Evolutionary conservation across 2,329 filamentous ascomycete genomes (phyloP).

Genomic region (Mollisiaceae sp.): DNA sequence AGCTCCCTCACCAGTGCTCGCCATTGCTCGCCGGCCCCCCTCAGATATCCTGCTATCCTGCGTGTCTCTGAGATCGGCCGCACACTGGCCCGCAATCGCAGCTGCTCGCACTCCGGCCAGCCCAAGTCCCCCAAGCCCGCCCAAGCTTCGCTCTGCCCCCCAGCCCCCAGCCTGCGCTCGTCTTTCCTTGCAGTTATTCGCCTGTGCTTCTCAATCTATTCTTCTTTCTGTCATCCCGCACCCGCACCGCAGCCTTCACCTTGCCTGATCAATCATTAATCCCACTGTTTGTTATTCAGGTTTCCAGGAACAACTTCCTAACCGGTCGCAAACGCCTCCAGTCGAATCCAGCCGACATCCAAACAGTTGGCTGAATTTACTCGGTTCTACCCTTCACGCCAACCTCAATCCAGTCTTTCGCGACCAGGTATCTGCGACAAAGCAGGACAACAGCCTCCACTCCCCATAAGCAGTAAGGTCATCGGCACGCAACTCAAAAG

Average conservation of each 20-base stretch:
- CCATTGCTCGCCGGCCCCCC: background rate
- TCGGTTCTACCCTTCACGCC: slow-evolving; percentile 41
- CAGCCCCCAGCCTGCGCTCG: slow-evolving; percentile 33
- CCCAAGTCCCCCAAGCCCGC: slow-evolving; percentile 10
- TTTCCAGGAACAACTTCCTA: slow-evolving; percentile 30
- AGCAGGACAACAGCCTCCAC: slow-evolving; percentile 41
- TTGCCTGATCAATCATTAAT: slow-evolving; percentile 44
- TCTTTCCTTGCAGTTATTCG: slow-evolving; percentile 30
- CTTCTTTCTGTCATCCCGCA: slow-evolving; percentile 42
- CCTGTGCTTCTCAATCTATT: slow-evolving; percentile 40
- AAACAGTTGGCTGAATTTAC: slow-evolving; percentile 26
- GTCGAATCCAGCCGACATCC: slow-evolving; percentile 20
- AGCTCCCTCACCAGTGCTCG: no score
- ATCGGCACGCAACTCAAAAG: slow-evolving; percentile 43
- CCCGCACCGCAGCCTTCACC: slow-evolving; percentile 36
- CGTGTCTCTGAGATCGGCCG: background rate
- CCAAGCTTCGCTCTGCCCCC: slow-evolving; percentile 19
- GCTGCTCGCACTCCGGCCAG: background rate
- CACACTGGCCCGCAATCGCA: background rate
- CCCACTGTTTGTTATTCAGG: slow-evolving; percentile 37
- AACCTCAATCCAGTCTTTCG: slow-evolving; percentile 42
- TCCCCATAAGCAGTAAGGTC: slow-evolving; percentile 45
- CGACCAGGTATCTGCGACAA: slow-evolving; percentile 44
- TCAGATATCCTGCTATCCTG: background rate
- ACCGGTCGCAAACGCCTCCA: slow-evolving; percentile 28